phyloP scores from a whole-genome alignment of 75 land plant species.

The Pinus albicaulis region DNA sequence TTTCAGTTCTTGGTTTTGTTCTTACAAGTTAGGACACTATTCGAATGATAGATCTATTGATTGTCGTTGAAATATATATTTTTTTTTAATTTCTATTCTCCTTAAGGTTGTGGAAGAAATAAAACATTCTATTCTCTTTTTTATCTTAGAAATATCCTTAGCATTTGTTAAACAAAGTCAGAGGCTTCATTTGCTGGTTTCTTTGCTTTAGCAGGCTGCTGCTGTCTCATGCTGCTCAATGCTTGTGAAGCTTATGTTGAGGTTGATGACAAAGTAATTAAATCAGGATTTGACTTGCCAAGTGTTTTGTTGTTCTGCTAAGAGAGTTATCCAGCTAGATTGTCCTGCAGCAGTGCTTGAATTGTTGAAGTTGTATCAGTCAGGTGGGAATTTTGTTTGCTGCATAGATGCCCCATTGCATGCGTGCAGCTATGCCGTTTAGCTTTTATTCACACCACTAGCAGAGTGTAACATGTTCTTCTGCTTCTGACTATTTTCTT shows the following conservation, averaged over 20 bases:
- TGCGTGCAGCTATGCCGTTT: neutral
- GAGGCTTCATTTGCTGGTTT: constrained; percentile 7
- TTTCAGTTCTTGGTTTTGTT: neutral
- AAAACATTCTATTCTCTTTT: neutral
- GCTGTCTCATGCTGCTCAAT: constrained; percentile 2
- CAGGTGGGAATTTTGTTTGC: neutral
- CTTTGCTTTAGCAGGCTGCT: constrained; percentile 8
- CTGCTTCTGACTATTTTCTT: neutral
- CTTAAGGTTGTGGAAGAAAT: neutral
- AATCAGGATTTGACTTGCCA: neutral
- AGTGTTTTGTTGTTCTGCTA: neutral
- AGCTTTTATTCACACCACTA: neutral
- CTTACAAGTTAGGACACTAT: neutral
- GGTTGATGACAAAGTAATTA: neutral
- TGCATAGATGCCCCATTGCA: neutral
- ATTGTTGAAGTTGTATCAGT: neutral
- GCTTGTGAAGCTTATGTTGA: neutral
- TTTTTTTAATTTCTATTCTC: neutral
- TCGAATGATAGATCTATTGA: neutral
- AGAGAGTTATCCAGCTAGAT: neutral
- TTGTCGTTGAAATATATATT: neutral
- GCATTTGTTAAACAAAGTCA: neutral
- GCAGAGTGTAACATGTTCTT: neutral
- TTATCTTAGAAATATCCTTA: neutral
- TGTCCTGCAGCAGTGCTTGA: constrained; percentile 1